phyloP scores from a whole-genome alignment of 495 filamentous ascomycete genomes.

The Trichoderma reesei region DNA sequence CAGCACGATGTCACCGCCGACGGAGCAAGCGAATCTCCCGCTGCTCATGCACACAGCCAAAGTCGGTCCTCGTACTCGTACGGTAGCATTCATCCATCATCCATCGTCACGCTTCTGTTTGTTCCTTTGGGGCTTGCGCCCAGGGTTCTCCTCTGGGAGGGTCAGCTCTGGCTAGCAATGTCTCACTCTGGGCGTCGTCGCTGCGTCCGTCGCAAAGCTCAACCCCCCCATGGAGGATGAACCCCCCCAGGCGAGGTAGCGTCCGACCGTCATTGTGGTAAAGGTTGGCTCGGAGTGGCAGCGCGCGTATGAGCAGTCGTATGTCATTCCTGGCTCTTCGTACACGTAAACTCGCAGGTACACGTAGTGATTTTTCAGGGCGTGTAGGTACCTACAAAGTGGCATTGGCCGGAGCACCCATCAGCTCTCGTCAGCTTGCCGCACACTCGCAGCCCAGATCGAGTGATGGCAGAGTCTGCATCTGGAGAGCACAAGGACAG shows the following conservation, averaged over 20 bases:
- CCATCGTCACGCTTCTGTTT: not conserved
- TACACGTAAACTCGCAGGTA: no score
- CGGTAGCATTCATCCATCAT: not conserved
- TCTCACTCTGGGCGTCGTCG: not conserved
- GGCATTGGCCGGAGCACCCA: not conserved
- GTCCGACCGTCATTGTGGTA: not conserved
- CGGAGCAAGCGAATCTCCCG: not conserved
- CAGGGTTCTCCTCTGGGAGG: not conserved
- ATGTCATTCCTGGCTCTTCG: no score
- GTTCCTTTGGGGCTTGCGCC: not conserved
- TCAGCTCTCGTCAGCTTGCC: not conserved
- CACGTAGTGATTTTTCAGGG: no score
- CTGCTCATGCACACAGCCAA: no score
- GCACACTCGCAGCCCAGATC: not conserved
- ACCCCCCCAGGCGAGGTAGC: not conserved
- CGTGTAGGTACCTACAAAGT: not conserved
- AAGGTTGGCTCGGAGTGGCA: not conserved
- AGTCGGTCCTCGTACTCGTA: not conserved
- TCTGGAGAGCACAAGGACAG: not conserved
- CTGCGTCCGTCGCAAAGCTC: constrained; percentile 8
- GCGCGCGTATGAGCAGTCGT: no score
- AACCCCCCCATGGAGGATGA: not conserved
- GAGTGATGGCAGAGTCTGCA: not conserved
- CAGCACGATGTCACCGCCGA: not conserved
- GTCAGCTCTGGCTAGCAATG: constrained; percentile 5